These are phyloP conservation scores for Trichoderma pleuroti DNA, from an alignment of 2,329 filamentous ascomycete species.

Conservation along the genomic window DNA sequence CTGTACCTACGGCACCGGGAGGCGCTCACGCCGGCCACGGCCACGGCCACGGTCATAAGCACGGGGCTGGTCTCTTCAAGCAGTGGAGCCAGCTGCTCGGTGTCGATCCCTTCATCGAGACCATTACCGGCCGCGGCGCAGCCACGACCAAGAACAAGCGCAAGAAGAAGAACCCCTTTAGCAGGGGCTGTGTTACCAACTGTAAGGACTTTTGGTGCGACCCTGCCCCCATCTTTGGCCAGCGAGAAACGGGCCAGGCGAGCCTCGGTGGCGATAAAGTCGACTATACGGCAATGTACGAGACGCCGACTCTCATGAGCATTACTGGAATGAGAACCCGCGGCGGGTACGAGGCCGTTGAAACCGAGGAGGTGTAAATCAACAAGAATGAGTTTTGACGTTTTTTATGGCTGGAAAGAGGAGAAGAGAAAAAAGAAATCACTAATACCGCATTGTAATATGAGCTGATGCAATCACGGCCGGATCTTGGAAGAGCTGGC, in stretches of 20 bases:
- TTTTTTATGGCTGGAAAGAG: background rate
- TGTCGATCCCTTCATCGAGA: constrained; percentile 90
- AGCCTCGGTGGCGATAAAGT: constrained; percentile 74
- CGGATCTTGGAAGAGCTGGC: background rate
- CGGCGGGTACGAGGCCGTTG: constrained; percentile 62
- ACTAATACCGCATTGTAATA: constrained; percentile 7
- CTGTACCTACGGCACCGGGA: constrained; percentile 44
- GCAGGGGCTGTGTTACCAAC: constrained; percentile 76
- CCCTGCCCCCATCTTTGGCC: constrained; percentile 74
- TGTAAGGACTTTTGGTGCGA: constrained; percentile 98
- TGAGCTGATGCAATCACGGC: background rate
- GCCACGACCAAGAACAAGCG: constrained; percentile 53
- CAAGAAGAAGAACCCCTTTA: constrained; percentile 75
- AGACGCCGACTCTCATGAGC: constrained; percentile 70
- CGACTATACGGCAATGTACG: constrained; percentile 88
- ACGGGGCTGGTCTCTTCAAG: constrained; percentile 64
- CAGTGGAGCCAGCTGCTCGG: constrained; percentile 84
- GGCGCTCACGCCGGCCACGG: constrained; percentile 33
- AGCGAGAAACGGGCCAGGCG: constrained; percentile 68
- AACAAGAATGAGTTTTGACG: constrained; percentile 41
- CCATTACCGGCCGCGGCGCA: constrained; percentile 78
- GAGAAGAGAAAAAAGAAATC: background rate
- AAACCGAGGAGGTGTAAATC: constrained; percentile 47
- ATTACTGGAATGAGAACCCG: constrained; percentile 46
- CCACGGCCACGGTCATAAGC: constrained; percentile 46